Evolutionary conservation across 139 green algal genomes (phyloP).

Genomic region (Gonium pectorale): DNA sequence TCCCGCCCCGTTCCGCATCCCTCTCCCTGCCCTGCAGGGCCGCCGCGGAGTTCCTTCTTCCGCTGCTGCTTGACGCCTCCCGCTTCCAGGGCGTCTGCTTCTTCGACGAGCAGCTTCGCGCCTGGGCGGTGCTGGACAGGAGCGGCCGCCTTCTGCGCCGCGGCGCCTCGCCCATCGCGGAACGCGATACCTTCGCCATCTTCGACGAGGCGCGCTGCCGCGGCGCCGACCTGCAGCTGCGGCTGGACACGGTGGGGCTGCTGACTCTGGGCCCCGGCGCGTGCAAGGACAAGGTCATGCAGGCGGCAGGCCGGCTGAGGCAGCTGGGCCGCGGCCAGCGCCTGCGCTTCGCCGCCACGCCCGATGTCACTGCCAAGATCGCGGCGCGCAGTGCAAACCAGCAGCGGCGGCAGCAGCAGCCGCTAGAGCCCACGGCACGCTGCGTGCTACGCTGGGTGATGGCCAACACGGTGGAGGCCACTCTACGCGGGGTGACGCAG

Average conservation of each 20-base stretch:
- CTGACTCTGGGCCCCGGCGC: conserved; percentile 68
- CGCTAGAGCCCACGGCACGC: neutral
- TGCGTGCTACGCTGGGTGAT: conserved; percentile 67
- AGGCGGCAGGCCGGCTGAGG: conserved; percentile 53
- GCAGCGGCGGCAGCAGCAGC: neutral
- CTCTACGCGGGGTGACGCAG: conserved; percentile 36
- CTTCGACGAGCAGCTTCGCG: conserved; percentile 42
- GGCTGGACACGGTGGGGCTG: conserved; percentile 59
- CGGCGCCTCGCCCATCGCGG: conserved; percentile 47
- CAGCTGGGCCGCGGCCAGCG: conserved; percentile 60
- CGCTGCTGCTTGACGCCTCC: neutral
- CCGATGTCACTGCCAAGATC: conserved; percentile 36
- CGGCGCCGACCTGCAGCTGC: conserved; percentile 61
- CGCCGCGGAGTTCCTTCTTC: conserved; percentile 44
- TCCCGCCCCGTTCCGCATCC: neutral
- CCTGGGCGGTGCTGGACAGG: conserved; percentile 13
- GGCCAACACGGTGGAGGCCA: conserved; percentile 64
- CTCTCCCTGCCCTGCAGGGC: neutral
- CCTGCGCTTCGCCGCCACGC: conserved; percentile 42
- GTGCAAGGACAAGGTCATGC: conserved; percentile 77
- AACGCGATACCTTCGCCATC: conserved; percentile 58
- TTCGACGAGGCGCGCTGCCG: conserved; percentile 72
- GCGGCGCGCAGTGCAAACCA: neutral
- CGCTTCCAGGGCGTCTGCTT: conserved; percentile 58
- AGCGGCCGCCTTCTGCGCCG: conserved; percentile 28